Conservation (phyloP, 352 stramenopile species). For the Pseudoperonospora humuli region DNA sequence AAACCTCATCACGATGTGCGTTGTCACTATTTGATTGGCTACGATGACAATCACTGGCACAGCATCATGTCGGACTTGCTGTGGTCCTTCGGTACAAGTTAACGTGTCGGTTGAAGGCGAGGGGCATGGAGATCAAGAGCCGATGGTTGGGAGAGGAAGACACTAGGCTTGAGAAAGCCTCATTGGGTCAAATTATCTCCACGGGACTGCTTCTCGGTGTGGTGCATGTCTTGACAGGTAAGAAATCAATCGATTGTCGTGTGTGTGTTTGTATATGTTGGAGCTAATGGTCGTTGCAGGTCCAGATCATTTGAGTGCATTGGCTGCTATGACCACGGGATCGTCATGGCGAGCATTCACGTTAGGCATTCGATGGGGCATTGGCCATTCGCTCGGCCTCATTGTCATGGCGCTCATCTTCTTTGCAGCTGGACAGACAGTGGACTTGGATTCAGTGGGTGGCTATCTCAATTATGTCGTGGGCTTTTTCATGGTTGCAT, state of each 20-base stretch:
- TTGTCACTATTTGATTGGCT: neutral
- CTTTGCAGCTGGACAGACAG: constrained; percentile 50
- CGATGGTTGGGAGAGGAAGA: constrained; percentile 24
- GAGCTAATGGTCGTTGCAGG: constrained; percentile 6
- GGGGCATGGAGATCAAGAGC: neutral
- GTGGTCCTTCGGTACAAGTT: too few species aligned
- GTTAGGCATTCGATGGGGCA: constrained; percentile 86
- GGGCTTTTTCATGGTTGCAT: constrained; percentile 69
- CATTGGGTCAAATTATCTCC: constrained; percentile 37
- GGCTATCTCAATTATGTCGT: constrained; percentile 67
- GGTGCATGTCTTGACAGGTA: constrained; percentile 43
- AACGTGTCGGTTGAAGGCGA: too few species aligned
- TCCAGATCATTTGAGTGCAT: constrained; percentile 85
- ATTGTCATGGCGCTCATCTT: constrained; percentile 80
- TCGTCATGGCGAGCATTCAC: constrained; percentile 76
- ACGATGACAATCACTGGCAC: neutral
- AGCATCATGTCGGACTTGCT: neutral
- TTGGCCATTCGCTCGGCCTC: constrained; percentile 85
- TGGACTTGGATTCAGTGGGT: constrained; percentile 45
- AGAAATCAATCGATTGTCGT: too few species aligned
- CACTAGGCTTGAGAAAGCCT: constrained; percentile 24
- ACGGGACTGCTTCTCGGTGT: constrained; percentile 38
- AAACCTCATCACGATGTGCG: neutral
- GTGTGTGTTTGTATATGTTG: neutral
- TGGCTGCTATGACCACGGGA: constrained; percentile 79